Evolutionary conservation across 2,329 filamentous ascomycete species (phyloP), one percentile per base, ranked within the genome.

Genomic region (Alternaria sp.): DNA sequence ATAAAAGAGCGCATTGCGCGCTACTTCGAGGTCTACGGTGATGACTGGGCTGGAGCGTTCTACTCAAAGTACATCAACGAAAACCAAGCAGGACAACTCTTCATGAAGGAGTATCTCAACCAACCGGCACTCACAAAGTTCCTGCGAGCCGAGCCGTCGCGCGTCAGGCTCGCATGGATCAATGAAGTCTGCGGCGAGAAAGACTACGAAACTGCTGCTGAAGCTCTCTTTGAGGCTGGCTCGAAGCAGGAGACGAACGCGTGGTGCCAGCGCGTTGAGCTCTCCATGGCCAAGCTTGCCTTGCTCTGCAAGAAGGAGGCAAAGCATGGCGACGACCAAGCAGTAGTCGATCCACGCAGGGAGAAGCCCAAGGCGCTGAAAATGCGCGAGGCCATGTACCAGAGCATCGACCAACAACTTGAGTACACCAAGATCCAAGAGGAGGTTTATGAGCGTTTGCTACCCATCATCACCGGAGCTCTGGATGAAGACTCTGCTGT

Each of bases 211-310:
- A 86, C 88, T 59, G 94, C 95, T 11, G 90, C 91, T 6, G 82
- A 88, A 45, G 91, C 90, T 0, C 85, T 99, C 50, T 83, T 91
- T 46, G 83, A 88, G 8, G 85, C 94, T 19, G 93, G 92, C 0
- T 82, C 90, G 19, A 85, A 86, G 54, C 88, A 89, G 57, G 94
- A 97, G 78, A 87, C 88, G 56, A 91, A 94, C 71, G 82, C 96
- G 5, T 98, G 95, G 95, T 93, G 89, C 81, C 96, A 97, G 83
- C 96, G 96, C 79, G 92, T 97, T 32, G 91, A 98, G 80, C 83
- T 98, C 25, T 97, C 93, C 63, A 85, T 99, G 43, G 91, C 92
- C 36, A 98, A 97, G 80, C 85, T 99, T n/a, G 77, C 82, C 23
- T 71, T 83, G 57, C 81, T 97, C 68, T 73, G 72, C 57, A 70